These are phyloP conservation scores for Backusella macrospora DNA, from an alignment of 192 early-diverging fungal species.

Conservation along the genomic window DNA sequence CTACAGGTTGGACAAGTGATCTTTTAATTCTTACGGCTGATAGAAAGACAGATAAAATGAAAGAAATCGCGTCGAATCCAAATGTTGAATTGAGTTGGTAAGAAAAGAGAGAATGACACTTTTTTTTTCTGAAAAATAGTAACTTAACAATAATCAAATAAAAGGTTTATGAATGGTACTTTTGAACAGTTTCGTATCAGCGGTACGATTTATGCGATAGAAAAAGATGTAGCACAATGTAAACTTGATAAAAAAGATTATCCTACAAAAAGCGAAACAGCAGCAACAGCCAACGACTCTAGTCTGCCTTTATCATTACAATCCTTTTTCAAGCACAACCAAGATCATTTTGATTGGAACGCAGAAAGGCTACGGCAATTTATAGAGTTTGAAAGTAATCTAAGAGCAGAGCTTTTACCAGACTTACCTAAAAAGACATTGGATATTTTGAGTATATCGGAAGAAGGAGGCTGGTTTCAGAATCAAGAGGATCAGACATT, in stretches of 20 bases:
- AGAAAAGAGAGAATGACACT: neutral
- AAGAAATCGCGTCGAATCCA: constrained; percentile 28
- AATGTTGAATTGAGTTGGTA: constrained; percentile 43
- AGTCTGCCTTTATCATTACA: constrained; percentile 6
- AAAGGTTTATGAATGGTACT: constrained; percentile 40
- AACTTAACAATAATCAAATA: neutral
- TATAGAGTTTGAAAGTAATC: constrained; percentile 22
- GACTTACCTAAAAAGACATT: neutral
- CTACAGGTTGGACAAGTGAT: constrained; percentile 35
- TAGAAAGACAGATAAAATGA: constrained; percentile 36
- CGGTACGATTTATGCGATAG: constrained; percentile 30
- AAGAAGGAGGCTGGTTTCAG: constrained; percentile 17
- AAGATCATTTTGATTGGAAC: constrained; percentile 35
- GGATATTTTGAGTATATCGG: constrained; percentile 19
- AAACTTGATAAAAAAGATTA: neutral
- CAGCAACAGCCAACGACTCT: neutral
- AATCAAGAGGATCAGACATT: constrained; percentile 22
- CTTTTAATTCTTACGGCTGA: constrained; percentile 33
- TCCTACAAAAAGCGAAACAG: neutral
- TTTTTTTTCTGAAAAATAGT: neutral
- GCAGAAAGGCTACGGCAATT: constrained; percentile 38
- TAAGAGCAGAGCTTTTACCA: constrained; percentile 29
- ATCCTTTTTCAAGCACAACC: constrained; percentile 11
- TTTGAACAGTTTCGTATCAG: constrained; percentile 44
- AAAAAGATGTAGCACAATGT: neutral